phyloP scores from a whole-genome alignment of 805 yeast species.

The Nakazawaea holstii region DNA sequence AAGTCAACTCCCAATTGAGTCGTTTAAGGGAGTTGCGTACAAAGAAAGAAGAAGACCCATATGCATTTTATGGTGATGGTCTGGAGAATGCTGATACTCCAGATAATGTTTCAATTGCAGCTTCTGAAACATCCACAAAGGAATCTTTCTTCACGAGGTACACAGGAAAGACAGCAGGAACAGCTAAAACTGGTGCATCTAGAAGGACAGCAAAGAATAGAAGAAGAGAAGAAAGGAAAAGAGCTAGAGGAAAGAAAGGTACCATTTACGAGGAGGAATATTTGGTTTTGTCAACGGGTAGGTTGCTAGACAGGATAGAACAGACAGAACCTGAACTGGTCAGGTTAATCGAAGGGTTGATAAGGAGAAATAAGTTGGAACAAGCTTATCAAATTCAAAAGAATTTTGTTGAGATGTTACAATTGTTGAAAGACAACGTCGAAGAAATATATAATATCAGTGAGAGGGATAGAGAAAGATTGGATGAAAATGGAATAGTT shows the following conservation, averaged over 20 bases:
- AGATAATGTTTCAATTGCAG: conserved; percentile 92
- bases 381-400: conserved; percentile 82
- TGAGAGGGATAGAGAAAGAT: conserved; percentile 82
- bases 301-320: conserved; percentile 77
- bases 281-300: conserved; percentile 78
- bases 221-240: conserved; percentile 92
- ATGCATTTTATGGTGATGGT: conserved; percentile 71
- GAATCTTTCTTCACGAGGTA: conserved; percentile 93
- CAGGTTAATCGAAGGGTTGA: conserved; percentile 66
- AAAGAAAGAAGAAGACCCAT: conserved; percentile 82
- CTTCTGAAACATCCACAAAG: conserved; percentile 87
- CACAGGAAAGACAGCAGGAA: conserved; percentile 93
- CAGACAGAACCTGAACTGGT: conserved; percentile 72
- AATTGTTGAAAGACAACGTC: conserved; percentile 51
- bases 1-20: conserved; percentile 73
- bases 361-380: conserved; percentile 65
- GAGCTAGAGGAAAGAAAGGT: conserved; percentile 96
- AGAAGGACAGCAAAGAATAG: conserved; percentile 88
- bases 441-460: conserved; percentile 76
- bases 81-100: conserved; percentile 66
- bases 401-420: conserved; percentile 52
- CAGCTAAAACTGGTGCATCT: conserved; percentile 95
- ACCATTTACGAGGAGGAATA: conserved; percentile 97
- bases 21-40: conserved; percentile 81
- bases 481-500: conserved; percentile 83